A percentile compares a stretch with the other conserved stretches of the same genome.
phyloP scores from a whole-genome alignment of 768 basidiomycete species.

The Lanmaoa rubissima region DNA sequence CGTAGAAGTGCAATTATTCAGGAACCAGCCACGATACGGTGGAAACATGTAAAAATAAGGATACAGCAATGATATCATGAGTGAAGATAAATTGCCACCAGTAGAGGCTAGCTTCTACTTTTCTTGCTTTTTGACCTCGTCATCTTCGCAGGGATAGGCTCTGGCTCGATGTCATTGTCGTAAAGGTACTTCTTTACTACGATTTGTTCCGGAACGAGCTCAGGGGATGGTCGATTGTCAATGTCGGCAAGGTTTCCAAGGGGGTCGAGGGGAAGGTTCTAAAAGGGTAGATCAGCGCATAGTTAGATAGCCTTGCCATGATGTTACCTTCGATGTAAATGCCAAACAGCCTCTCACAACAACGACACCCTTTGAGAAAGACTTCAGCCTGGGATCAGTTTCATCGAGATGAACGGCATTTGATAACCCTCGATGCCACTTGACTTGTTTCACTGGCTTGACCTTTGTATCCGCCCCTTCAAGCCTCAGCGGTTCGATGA shows the following conservation, averaged over 20 bases:
- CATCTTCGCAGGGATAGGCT: slow-evolving; percentile 39
- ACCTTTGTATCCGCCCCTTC: slow-evolving; percentile 31
- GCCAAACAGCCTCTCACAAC: slow-evolving; percentile 65
- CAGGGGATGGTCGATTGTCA: slow-evolving; percentile 47
- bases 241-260: slow-evolving; percentile 69
- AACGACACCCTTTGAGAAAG: slow-evolving; percentile 40
- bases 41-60: slow-evolving; percentile 25
- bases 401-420: slow-evolving; percentile 64
- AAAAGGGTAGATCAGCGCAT: slow-evolving; percentile 8
- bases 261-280: slow-evolving; percentile 64
- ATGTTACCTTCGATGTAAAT: slow-evolving; percentile 61
- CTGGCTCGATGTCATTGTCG: slow-evolving; percentile 59
- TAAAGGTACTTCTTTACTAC: slow-evolving; percentile 79
- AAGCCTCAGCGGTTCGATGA: slow-evolving; percentile 41
- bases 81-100: slow-evolving; percentile 15
- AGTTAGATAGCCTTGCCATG: neutral
- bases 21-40: neutral
- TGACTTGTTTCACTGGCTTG: slow-evolving; percentile 55
- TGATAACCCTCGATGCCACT: slow-evolving; percentile 73
- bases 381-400: slow-evolving; percentile 50
- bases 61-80: slow-evolving; percentile 32
- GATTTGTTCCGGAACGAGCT: slow-evolving; percentile 63
- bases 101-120: slow-evolving; percentile 34
- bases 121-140: slow-evolving; percentile 59
- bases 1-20: neutral